Evolutionary conservation across 345 rosid species (phyloP), one percentile per base, ranked within the genome.

Genomic region (Leavenworthia alabamica): DNA sequence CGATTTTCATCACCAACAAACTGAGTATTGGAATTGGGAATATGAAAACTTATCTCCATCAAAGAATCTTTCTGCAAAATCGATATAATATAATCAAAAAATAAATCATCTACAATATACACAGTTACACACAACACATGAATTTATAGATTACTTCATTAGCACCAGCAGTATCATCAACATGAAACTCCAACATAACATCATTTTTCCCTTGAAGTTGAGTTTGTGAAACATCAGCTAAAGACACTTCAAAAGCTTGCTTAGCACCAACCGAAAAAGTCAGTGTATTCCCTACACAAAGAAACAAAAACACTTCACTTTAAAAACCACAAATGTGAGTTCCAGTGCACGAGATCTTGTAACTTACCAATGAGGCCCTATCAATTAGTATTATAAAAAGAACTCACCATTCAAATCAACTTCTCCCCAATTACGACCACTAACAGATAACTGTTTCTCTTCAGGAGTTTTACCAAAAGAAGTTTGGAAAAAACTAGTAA

Each of bases 371-470:
- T 20, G 22, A 20, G 22, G 22, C 22, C 22, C 22, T 20, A 20
- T 20, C 2, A 20, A 20, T 20, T 20, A 20, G 22, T 20, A 20
- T 20, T 20, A 32, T 8, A 44, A 55, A 37, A 15, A 39, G 10
- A 64, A 63, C 65, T 47, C 37, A 89, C 98, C 96, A 78, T 73
- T 81, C 66, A 92, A 82, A 81, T 90, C 90, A 64, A 93, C 84
- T 66, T 88, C 99, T 57, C 99, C 99, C 96, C 96, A 93, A 24
- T 87, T 90, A 41, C 91, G 97, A 12, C 99, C 99, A 77, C 81
- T 82, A 41, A 90, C 83, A 56, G 97, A 90, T 72, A 93, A 83
- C 49, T 93, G 96, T 70, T 86, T 93, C 75, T 89, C 95, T 68
- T 84, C 85, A 8, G 91, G 81, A 28, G 83, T 73, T 74, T 85